Conservation (phyloP, 768 basidiomycete genomes). For the Sarcodon aspratus region DNA sequence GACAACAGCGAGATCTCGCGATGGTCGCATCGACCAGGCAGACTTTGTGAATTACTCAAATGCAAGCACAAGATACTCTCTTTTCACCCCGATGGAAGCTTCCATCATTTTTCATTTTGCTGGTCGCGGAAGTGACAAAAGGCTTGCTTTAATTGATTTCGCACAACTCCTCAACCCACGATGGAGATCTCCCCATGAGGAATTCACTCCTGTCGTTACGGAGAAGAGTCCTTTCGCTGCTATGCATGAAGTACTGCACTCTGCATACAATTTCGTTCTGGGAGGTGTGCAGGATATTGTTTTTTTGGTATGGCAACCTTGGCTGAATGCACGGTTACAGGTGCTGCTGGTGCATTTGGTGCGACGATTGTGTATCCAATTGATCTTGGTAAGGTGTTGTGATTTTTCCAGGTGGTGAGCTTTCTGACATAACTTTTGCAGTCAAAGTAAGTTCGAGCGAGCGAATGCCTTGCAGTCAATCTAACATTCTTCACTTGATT, state of each 20-base stretch:
- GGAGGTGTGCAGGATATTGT: slow-evolving; percentile 42
- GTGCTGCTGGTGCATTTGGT: slow-evolving; percentile 87
- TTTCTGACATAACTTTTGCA: slow-evolving; percentile 16
- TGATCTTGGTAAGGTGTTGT: slow-evolving; percentile 62
- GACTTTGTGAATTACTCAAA: slow-evolving; percentile 91
- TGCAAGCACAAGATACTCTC: slow-evolving; percentile 79
- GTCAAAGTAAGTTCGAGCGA: slow-evolving; percentile 51
- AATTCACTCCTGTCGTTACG: slow-evolving; percentile 24
- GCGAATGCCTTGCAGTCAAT: neutral
- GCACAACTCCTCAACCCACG: slow-evolving; percentile 85
- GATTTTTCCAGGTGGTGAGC: neutral
- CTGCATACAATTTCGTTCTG: slow-evolving; percentile 77
- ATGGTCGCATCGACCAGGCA: slow-evolving; percentile 91
- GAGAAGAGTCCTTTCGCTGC: slow-evolving; percentile 26
- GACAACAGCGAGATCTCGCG: slow-evolving; percentile 81
- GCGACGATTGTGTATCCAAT: slow-evolving; percentile 98
- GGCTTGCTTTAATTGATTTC: slow-evolving; percentile 84
- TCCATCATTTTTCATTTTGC: slow-evolving; percentile 98
- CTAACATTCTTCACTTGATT: slow-evolving; percentile 43
- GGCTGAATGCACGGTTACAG: slow-evolving; percentile 24
- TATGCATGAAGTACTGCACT: slow-evolving; percentile 48
- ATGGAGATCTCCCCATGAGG: slow-evolving; percentile 64
- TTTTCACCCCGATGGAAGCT: slow-evolving; percentile 98
- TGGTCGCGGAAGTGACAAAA: slow-evolving; percentile 57
- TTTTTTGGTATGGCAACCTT: neutral